Evolutionary conservation across 768 basidiomycete genomes (phyloP).

Genomic region (Macrolepiota albuminosa): DNA sequence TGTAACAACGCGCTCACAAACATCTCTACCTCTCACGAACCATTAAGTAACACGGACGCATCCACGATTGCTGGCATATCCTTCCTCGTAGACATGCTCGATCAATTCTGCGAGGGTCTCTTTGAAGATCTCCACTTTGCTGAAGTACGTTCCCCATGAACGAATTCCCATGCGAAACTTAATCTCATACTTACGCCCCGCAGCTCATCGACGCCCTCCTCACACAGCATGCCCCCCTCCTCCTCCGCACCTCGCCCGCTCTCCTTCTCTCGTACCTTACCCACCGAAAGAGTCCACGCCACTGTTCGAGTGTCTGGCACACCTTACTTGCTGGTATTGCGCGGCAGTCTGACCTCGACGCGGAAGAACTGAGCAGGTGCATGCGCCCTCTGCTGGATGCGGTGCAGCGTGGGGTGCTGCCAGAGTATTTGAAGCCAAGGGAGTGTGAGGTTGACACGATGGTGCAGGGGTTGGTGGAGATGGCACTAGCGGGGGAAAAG

Average conservation of each 20-base stretch:
- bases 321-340: constrained; percentile 27
- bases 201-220: constrained; percentile 47
- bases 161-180: neutral
- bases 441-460: constrained; percentile 41
- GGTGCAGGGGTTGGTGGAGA: constrained; percentile 33
- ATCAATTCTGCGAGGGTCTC: constrained; percentile 46
- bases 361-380: constrained; percentile 17
- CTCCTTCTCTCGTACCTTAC: constrained; percentile 51
- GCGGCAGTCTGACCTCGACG: neutral
- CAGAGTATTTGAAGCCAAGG: constrained; percentile 40
- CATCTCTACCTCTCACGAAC: neutral
- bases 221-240: constrained; percentile 27
- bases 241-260: constrained; percentile 36
- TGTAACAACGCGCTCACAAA: constrained; percentile 13
- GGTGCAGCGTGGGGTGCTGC: constrained; percentile 32
- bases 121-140: constrained; percentile 41
- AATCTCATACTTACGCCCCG: neutral
- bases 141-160: constrained; percentile 29
- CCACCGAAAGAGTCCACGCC: constrained; percentile 31
- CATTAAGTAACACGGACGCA: neutral
- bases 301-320: constrained; percentile 39
- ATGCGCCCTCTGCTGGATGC: constrained; percentile 39
- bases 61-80: constrained; percentile 6
- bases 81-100: constrained; percentile 39
- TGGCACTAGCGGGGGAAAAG: constrained; percentile 26